A percentile compares a stretch with the other conserved stretches of the same genome.
Conservation (phyloP, 352 stramenopile genomes). For the Blastocystis hominis region DNA sequence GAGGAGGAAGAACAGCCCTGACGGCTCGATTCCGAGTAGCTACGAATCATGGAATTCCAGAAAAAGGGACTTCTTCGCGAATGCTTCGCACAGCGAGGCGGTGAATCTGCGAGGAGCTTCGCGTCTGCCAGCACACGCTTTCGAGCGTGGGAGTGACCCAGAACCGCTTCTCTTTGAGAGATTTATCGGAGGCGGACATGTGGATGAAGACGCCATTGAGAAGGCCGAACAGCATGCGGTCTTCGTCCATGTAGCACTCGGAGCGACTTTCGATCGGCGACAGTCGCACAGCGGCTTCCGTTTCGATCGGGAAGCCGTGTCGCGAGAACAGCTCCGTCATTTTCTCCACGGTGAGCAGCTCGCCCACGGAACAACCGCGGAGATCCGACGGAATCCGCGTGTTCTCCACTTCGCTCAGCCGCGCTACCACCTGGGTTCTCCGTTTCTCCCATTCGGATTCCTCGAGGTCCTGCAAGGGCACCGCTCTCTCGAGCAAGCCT, state of each 20-base stretch:
- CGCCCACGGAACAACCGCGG: not conserved
- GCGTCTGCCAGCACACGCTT: not conserved
- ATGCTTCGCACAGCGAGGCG: not conserved
- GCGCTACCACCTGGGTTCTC: not conserved
- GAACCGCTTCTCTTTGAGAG: not conserved
- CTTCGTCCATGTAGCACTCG: not conserved
- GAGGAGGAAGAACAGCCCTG: not conserved
- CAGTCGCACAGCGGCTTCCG: not conserved
- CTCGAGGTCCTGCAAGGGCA: not conserved
- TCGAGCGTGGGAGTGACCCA: not conserved
- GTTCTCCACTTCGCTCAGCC: not conserved
- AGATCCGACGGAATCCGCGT: not conserved
- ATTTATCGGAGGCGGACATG: not conserved
- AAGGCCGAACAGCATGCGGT: not conserved
- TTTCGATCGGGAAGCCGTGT: not conserved
- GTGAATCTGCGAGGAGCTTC: not conserved
- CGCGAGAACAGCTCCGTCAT: not conserved
- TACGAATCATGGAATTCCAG: not conserved
- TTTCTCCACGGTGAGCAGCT: not conserved
- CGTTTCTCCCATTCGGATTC: not conserved
- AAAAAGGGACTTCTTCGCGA: not conserved
- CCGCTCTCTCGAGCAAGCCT: not conserved
- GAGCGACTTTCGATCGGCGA: not conserved
- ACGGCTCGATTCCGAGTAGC: not conserved
- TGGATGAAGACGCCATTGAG: not conserved